A percentile compares a stretch with the other conserved stretches of the same genome.
These are phyloP conservation scores for Cyphellophora attinorum DNA, from an alignment of 2,329 filamentous ascomycete genomes.

Conservation along the genomic window DNA sequence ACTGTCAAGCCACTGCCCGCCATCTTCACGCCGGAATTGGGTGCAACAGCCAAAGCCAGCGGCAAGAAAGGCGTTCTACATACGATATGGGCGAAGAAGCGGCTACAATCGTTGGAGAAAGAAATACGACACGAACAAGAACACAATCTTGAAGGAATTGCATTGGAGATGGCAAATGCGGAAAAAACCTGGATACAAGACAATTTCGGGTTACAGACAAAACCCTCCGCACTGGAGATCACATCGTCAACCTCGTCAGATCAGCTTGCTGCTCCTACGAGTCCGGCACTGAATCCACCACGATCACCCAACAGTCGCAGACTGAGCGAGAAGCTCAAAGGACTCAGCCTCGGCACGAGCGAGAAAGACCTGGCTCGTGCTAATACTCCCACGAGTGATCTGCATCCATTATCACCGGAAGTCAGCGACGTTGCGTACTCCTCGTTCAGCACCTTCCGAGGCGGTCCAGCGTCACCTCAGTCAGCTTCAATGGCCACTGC, in stretches of 20 bases:
- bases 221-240: conserved; percentile 20
- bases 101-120: conserved; percentile 61
- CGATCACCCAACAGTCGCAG: conserved; percentile 48
- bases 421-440: conserved; percentile 55
- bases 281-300: conserved; percentile 35
- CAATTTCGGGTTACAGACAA: conserved; percentile 59
- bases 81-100: conserved; percentile 81
- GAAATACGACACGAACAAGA: conserved; percentile 69
- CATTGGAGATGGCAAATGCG: conserved; percentile 70
- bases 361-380: conserved; percentile 48
- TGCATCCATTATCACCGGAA: conserved; percentile 51
- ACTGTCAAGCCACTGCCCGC: conserved; percentile 73
- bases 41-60: conserved; percentile 53
- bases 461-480: conserved; percentile 20
- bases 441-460: conserved; percentile 52
- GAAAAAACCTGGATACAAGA: conserved; percentile 79
- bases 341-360: conserved; percentile 67
- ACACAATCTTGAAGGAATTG: conserved; percentile 70
- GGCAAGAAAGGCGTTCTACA: conserved; percentile 77
- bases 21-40: conserved; percentile 71
- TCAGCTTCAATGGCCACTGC: conserved; percentile 1
- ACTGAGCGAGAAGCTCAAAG: conserved; percentile 69
- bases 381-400: conserved; percentile 19
- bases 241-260: conserved; percentile 16
- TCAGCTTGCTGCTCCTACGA: conserved; percentile 38